Evolutionary conservation across 805 yeast species (phyloP).

Genomic region (Wickerhamomyces strasburgensis): DNA sequence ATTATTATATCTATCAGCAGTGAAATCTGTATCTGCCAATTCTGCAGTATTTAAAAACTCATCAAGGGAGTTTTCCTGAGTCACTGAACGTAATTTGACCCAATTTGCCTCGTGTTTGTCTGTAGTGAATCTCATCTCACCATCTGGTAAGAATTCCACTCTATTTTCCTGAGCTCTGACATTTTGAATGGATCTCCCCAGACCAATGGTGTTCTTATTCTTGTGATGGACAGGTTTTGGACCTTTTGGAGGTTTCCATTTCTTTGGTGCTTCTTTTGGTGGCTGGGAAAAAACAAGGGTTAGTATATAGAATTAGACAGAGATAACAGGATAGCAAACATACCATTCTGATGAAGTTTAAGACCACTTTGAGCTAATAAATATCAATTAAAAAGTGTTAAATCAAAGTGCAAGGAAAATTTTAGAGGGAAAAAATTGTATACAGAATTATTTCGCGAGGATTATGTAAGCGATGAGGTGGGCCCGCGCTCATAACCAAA

Average conservation of each 20-base stretch:
- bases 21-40: conserved; percentile 91
- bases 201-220: conserved; percentile 77
- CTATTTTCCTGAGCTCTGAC: conserved; percentile 66
- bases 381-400: not conserved
- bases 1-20: conserved; percentile 81
- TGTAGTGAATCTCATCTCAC: conserved; percentile 85
- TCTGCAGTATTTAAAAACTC: conserved; percentile 95
- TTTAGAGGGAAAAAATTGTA: not conserved
- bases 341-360: not conserved
- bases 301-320: not conserved
- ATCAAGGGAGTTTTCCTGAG: conserved; percentile 90
- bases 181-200: conserved; percentile 79
- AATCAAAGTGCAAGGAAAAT: not conserved
- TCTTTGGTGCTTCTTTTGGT: conserved; percentile 51
- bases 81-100: conserved; percentile 89
- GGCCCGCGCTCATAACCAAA: not conserved
- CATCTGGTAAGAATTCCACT: conserved; percentile 72
- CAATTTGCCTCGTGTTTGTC: conserved; percentile 78
- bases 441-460: no score
- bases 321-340: no score
- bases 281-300: conserved; percentile 12
- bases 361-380: no score
- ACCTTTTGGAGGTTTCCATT: conserved; percentile 87
- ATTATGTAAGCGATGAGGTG: not conserved
- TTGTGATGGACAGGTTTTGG: conserved; percentile 86